Percentiles rank a stretch among this genome's conserved stretches.
Conservation (phyloP, 2,329 filamentous ascomycete species). For the Paracamarosporium sp. region DNA sequence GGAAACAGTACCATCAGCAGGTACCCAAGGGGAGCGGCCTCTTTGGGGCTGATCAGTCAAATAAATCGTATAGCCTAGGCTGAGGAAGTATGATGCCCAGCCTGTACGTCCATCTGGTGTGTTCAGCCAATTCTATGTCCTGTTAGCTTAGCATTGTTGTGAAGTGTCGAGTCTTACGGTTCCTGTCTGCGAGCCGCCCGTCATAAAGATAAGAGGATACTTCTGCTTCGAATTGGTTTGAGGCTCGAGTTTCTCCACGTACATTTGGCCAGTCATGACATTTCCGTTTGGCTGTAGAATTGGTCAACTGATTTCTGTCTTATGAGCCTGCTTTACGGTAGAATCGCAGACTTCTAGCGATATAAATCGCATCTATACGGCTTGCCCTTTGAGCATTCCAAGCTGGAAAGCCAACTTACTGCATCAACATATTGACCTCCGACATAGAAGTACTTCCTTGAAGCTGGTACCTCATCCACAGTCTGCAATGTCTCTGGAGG, state of each 20-base stretch:
- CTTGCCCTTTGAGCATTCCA: background rate
- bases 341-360: too few relatives aligned
- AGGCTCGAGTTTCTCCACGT: slow-evolving; percentile 26
- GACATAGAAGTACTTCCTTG: background rate
- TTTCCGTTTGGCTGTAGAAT: background rate
- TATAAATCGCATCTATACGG: too few relatives aligned
- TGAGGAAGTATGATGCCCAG: slow-evolving; percentile 58
- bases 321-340: too few relatives aligned
- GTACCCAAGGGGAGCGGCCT: slow-evolving; percentile 50
- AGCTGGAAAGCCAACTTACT: background rate
- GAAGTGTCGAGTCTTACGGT: background rate
- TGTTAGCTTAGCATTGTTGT: background rate
- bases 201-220: slow-evolving; percentile 11
- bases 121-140: slow-evolving; percentile 32
- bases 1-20: background rate
- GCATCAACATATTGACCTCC: background rate
- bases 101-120: slow-evolving; percentile 57
- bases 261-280: slow-evolving; percentile 22
- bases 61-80: slow-evolving; percentile 55
- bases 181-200: slow-evolving; percentile 6
- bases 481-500: background rate
- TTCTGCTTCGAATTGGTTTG: background rate
- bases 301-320: background rate
- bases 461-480: background rate
- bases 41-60: slow-evolving; percentile 55